These are phyloP conservation scores for Chaetomium cochliodes DNA, from an alignment of 495 filamentous ascomycete species.

Conservation along the genomic window DNA sequence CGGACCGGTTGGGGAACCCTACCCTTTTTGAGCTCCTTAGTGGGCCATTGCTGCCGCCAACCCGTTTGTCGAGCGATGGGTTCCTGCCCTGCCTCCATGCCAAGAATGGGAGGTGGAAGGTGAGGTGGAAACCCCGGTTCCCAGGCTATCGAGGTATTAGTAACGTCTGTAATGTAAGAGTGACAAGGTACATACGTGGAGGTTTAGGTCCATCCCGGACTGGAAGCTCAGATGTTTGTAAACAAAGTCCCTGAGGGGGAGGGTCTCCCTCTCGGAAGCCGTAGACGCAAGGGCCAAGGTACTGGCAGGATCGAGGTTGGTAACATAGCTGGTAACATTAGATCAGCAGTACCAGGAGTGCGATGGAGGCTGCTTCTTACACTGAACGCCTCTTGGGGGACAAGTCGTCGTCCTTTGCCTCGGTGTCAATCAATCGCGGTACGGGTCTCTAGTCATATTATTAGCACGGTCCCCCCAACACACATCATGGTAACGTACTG, in stretches of 20 bases:
- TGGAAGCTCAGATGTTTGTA: conserved; percentile 28
- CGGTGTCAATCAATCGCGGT: conserved; percentile 11
- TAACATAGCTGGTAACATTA: conserved; percentile 19
- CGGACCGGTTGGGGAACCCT: neutral
- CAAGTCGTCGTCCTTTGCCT: neutral
- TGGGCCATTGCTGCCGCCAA: neutral
- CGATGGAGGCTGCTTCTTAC: neutral
- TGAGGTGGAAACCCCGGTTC: conserved; percentile 16
- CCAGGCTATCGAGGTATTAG: neutral
- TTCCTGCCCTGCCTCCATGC: conserved; percentile 16
- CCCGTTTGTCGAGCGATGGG: conserved; percentile 1
- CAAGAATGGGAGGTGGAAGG: conserved; percentile 23
- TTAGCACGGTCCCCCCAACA: neutral
- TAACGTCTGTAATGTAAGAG: neutral
- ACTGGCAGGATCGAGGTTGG: conserved; percentile 21
- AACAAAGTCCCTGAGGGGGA: conserved; percentile 20
- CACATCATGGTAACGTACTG: neutral
- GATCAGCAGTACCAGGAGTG: neutral
- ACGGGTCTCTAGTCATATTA: neutral
- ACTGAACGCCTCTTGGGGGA: conserved; percentile 11
- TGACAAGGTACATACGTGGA: conserved; percentile 2
- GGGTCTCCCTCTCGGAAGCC: conserved; percentile 18
- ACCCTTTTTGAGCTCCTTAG: neutral
- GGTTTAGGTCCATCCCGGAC: conserved; percentile 11
- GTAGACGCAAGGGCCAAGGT: conserved; percentile 20